Conservation (phyloP, 495 filamentous ascomycete genomes). For the Aspergillus incahuasiensis region DNA sequence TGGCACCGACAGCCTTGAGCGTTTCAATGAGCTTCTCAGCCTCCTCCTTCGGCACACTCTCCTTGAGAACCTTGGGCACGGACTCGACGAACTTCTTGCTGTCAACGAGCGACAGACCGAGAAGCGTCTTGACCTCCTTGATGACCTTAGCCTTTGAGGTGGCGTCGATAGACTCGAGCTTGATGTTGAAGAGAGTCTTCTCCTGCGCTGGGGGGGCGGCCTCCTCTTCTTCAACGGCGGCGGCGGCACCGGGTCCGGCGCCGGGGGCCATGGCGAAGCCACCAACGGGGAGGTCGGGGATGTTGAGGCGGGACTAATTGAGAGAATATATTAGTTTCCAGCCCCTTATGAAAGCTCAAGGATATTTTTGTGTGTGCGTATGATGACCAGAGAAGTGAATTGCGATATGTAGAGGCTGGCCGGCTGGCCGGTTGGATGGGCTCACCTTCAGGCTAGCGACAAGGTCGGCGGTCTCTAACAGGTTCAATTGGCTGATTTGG, state of each 20-base stretch:
- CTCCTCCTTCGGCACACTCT: constrained; percentile 96
- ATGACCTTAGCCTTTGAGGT: constrained; percentile 94
- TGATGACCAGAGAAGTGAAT: not conserved
- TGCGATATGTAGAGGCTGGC: not conserved
- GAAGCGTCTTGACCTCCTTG: constrained; percentile 96
- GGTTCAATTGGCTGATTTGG: constrained; percentile 95
- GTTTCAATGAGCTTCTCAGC: constrained; percentile 95
- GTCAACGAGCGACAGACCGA: constrained; percentile 94
- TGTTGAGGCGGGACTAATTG: constrained; percentile 81
- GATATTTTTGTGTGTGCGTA: not conserved
- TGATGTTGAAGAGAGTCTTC: constrained; percentile 97
- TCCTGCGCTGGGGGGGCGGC: constrained; percentile 75
- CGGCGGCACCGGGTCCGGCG: constrained; percentile 49
- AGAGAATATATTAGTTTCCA: not conserved
- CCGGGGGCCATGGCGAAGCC: constrained; percentile 68
- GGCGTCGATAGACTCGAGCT: constrained; percentile 83
- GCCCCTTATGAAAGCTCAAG: not conserved
- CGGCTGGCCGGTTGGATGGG: not conserved
- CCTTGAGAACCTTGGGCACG: constrained; percentile 96
- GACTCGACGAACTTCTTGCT: constrained; percentile 99
- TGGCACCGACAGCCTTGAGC: constrained; percentile 86
- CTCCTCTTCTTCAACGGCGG: constrained; percentile 80
- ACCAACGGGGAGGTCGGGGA: constrained; percentile 93
- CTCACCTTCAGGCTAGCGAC: constrained; percentile 86
- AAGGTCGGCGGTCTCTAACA: constrained; percentile 94